Conservation (phyloP, 805 yeast species). For the Wilhelminamyces savonicus region DNA sequence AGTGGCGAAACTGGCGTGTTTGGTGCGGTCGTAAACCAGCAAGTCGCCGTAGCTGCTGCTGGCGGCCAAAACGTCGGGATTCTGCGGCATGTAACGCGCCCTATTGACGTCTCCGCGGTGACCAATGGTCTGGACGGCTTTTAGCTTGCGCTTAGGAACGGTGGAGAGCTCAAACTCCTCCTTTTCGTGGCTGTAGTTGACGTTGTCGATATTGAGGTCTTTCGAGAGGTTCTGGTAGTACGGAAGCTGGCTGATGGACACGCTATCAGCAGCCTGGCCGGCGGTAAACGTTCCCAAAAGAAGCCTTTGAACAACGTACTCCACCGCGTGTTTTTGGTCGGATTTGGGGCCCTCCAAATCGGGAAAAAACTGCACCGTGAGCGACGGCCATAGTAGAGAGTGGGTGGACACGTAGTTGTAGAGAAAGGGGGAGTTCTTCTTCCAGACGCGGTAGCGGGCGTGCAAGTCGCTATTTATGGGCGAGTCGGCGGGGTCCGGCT, state of each 20-base stretch:
- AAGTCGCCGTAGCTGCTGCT: constrained; percentile 61
- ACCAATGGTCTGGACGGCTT: constrained; percentile 50
- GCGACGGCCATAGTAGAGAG: constrained; percentile 59
- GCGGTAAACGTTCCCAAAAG: constrained; percentile 12
- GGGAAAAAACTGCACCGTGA: constrained; percentile 58
- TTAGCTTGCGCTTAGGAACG: constrained; percentile 20
- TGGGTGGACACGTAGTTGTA: constrained; percentile 49
- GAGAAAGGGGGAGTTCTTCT: constrained; percentile 52
- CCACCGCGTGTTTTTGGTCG: constrained; percentile 1
- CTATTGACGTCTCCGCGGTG: constrained; percentile 70
- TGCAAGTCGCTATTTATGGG: constrained; percentile 27
- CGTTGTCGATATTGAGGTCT: constrained; percentile 29
- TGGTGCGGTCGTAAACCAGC: constrained; percentile 74
- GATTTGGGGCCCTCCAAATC: constrained; percentile 32
- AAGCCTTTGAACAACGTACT: constrained; percentile 11
- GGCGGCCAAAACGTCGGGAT: constrained; percentile 76
- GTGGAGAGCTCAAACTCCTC: constrained; percentile 32
- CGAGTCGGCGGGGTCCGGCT: too few relatives aligned
- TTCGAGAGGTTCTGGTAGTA: constrained; percentile 23
- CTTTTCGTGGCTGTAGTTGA: constrained; percentile 32
- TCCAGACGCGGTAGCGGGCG: constrained; percentile 47
- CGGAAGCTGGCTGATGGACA: constrained; percentile 27
- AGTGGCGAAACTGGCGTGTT: constrained; percentile 44
- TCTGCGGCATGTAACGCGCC: constrained; percentile 74
- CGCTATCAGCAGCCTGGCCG: constrained; percentile 12